Base-by-base conservation (phyloP, 768 basidiomycete genomes). In the Boletus bicolor region DNA sequence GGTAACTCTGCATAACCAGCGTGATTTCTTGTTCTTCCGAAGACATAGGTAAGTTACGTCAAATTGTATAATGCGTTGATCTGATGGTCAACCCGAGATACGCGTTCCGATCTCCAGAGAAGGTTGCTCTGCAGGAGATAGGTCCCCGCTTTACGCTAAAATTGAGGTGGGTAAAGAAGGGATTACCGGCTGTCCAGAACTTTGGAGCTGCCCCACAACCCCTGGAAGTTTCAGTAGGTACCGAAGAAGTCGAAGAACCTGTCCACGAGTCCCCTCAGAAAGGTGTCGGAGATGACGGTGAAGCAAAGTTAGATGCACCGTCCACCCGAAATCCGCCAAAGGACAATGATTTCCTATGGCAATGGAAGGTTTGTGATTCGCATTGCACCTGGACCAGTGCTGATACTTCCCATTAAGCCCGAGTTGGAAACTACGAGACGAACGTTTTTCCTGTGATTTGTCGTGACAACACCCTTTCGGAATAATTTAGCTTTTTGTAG, bases 121-220 rank as follows among this genome's bases (percentile, higher is more conserved):
- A 90, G 68, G 94, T 96, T 9, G 84, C 89, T 7, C 73, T 99
- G 32, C 97, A 99, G 69, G 97, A 99, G 73, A 99, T 99, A 59
- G 97, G 97, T 2, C 97, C 97, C 7, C 85, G 96, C 34, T 97
- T 99, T 68, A 98, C 97, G 0, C 79, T 98, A 11, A 98, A 98
- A 73, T 77, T 99, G 53, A 79, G 87, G 38, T 97, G 87, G 79
- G 73, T 99, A 54, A 86, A 88, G 68, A 93, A 89, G 63, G 94
- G 93, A 10, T 76, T 95, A 21, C 95, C 94, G 1, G 86, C 89
- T 5, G 91, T 94, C 28, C 79, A 80, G 59, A 79, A 82, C 61
- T 77, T 85, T 65, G 85, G 87, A 28, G 82, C 87, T 58, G 76
- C 78, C n/a, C 77, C 84, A 1, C 75, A 79, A 59, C 74, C 81